Percentiles rank a stretch among this genome's conserved stretches.
Conservation (phyloP, 2,329 filamentous ascomycete species). For the Pestalotiopsis sp. region DNA sequence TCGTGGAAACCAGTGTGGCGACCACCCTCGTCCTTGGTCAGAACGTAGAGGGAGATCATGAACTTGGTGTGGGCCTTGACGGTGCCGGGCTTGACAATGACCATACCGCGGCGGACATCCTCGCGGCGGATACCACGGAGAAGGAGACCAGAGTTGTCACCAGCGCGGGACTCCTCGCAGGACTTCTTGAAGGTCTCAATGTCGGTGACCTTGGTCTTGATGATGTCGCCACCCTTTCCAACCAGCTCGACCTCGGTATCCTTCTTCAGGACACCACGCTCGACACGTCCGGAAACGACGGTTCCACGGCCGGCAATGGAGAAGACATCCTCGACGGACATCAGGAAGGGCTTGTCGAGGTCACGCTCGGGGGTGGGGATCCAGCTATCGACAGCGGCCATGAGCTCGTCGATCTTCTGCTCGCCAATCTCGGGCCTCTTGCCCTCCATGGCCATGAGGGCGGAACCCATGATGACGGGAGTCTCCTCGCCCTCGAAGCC, state of each 20-base stretch:
- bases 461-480: conserved; percentile 95
- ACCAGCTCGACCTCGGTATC: conserved; percentile 94
- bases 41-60: conserved; percentile 92
- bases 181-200: conserved; percentile 99
- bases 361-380: conserved; percentile 95
- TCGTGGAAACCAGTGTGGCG: conserved; percentile 93
- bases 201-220: conserved; percentile 99
- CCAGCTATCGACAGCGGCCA: conserved; percentile 89
- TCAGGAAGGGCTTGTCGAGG: conserved; percentile 97
- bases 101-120: conserved; percentile 94
- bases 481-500: conserved; percentile 98
- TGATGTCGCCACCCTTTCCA: conserved; percentile 76
- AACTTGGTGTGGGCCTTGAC: conserved; percentile 90
- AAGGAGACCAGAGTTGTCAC: conserved; percentile 97
- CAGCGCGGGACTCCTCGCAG: conserved; percentile 92
- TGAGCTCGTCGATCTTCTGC: conserved; percentile 87
- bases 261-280: conserved; percentile 92
- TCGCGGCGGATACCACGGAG: conserved; percentile 96
- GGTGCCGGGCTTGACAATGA: conserved; percentile 79
- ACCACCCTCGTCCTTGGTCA: conserved; percentile 97
- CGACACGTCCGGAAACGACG: conserved; percentile 94
- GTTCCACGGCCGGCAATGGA: conserved; percentile 93
- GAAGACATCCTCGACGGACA: conserved; percentile 95
- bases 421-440: conserved; percentile 85
- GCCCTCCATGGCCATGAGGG: conserved; percentile 88